phyloP scores from a whole-genome alignment of 768 basidiomycete species.

The Termitomyces sp. region DNA sequence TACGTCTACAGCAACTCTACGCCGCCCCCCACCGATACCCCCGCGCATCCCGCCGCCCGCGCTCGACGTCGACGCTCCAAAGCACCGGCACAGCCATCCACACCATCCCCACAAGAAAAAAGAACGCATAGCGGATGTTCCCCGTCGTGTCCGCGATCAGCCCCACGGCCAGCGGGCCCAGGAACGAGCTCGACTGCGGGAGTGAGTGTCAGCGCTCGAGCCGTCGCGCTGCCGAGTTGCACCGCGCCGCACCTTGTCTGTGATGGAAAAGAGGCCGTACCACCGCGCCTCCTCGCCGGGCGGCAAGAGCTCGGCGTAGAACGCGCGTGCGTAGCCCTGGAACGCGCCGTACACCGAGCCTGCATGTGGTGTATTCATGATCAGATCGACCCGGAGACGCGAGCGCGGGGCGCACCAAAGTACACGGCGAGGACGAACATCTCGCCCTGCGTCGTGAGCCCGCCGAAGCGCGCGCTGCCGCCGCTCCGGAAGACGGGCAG shows the following conservation, averaged over 20 bases:
- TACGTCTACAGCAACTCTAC: too few relatives aligned
- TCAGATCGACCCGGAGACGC: too few relatives aligned
- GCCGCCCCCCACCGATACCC: constrained; percentile 26
- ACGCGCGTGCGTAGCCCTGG: constrained; percentile 83
- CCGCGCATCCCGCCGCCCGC: constrained; percentile 50
- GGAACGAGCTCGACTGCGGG: constrained; percentile 80
- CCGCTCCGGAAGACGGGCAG: constrained; percentile 43
- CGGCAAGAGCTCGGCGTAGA: constrained; percentile 85
- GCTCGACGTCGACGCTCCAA: constrained; percentile 59
- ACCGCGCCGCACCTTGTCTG: constrained; percentile 83
- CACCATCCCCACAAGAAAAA: constrained; percentile 81
- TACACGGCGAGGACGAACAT: constrained; percentile 82
- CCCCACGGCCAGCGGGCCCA: constrained; percentile 87
- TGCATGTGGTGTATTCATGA: too few relatives aligned
- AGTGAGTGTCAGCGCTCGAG: too few relatives aligned
- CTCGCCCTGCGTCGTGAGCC: constrained; percentile 73
- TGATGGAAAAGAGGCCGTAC: constrained; percentile 86
- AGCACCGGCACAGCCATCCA: constrained; percentile 79
- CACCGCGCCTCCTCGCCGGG: constrained; percentile 86
- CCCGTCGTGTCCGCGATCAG: constrained; percentile 84
- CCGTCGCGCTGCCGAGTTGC: too few relatives aligned
- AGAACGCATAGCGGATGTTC: constrained; percentile 88
- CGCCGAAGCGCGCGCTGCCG: constrained; percentile 51
- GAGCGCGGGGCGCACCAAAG: too few relatives aligned
- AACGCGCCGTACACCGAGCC: constrained; percentile 84